Conservation (phyloP, 2,329 filamentous ascomycete species). For the Huntiella moniliformis region DNA sequence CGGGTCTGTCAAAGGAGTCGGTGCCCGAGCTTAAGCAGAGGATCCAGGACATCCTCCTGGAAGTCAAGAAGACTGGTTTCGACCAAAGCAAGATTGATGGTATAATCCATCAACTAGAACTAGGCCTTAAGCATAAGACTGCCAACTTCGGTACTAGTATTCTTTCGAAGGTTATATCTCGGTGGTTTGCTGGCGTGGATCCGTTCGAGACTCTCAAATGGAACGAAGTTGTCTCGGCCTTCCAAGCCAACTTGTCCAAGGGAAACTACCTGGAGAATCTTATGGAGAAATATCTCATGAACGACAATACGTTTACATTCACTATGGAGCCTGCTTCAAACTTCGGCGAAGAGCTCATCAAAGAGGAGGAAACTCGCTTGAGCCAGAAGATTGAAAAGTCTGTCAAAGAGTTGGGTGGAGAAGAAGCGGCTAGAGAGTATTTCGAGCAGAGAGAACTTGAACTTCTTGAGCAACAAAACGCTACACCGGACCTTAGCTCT, state of each 20-base stretch:
- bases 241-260: constrained; percentile 57
- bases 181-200: constrained; percentile 91
- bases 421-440: constrained; percentile 49
- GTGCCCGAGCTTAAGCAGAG: constrained; percentile 57
- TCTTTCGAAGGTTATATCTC: constrained; percentile 70
- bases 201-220: constrained; percentile 81
- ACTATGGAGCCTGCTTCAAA: constrained; percentile 76
- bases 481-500: constrained; percentile 68
- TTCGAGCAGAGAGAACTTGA: constrained; percentile 64
- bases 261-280: constrained; percentile 68
- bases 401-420: constrained; percentile 47
- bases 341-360: constrained; percentile 54
- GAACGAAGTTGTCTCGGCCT: constrained; percentile 72
- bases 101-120: constrained; percentile 79
- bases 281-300: constrained; percentile 77
- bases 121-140: constrained; percentile 90
- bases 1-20: constrained; percentile 68
- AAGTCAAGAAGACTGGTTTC: constrained; percentile 59
- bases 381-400: constrained; percentile 54
- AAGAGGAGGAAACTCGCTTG: constrained; percentile 62
- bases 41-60: constrained; percentile 52
- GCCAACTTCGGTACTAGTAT: constrained; percentile 85
- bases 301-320: constrained; percentile 72
- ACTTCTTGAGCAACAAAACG: constrained; percentile 65
- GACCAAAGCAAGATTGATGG: constrained; percentile 82